Evolutionary conservation across 495 filamentous ascomycete species (phyloP).

Genomic region (Penicillium coffeae): DNA sequence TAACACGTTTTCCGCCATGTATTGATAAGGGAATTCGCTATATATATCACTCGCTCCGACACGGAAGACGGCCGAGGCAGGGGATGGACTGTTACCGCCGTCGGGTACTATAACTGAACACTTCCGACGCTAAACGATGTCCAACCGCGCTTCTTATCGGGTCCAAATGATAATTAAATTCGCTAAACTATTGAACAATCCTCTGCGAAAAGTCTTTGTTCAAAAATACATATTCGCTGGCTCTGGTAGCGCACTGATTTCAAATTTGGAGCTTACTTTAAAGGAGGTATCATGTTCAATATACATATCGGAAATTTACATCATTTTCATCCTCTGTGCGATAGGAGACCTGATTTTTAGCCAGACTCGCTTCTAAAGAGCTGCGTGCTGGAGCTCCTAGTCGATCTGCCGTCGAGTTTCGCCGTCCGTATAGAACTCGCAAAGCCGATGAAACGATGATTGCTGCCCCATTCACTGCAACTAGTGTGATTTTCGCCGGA

Average conservation of each 20-base stretch:
- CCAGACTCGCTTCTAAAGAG: constrained; percentile 11
- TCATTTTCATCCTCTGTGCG: constrained; percentile 11
- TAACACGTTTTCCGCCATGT: no score
- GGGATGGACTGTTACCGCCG: no score
- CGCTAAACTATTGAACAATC: no score
- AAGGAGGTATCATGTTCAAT: constrained; percentile 6
- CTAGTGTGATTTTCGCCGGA: constrained; percentile 59
- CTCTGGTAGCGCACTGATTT: no score
- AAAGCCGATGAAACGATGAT: constrained; percentile 37
- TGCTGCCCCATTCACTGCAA: constrained; percentile 43
- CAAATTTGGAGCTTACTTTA: neutral
- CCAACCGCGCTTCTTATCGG: neutral
- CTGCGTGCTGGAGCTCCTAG: constrained; percentile 17
- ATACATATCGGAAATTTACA: constrained; percentile 28
- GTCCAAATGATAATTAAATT: neutral
- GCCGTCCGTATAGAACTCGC: constrained; percentile 34
- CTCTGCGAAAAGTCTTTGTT: no score
- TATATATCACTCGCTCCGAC: no score
- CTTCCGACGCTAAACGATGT: no score
- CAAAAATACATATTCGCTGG: no score
- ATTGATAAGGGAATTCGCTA: no score
- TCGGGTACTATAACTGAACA: no score
- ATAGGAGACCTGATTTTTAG: neutral
- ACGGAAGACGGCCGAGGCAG: no score
- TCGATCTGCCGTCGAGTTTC: constrained; percentile 20